Percentiles rank a stretch among this genome's conserved stretches.
Conservation (phyloP, 176 grass and related monocot species). For the Themeda triandra region DNA sequence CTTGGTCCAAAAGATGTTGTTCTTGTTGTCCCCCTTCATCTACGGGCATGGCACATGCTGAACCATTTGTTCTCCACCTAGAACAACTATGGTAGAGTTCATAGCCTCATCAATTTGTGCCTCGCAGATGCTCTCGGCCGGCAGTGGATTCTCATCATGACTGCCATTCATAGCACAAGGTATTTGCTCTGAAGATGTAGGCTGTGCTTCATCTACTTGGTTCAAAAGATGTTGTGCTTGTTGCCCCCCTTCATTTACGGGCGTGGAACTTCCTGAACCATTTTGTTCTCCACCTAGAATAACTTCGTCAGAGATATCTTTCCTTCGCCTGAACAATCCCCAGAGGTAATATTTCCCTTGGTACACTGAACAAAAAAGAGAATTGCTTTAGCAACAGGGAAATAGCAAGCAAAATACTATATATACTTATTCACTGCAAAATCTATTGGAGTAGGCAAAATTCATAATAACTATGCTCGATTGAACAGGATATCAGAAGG, state of each 20-base stretch:
- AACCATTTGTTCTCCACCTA: not conserved
- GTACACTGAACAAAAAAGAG: slow-evolving; percentile 31
- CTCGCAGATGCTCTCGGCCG: not conserved
- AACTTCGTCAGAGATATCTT: slow-evolving; percentile 13
- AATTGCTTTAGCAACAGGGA: not conserved
- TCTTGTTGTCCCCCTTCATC: not conserved
- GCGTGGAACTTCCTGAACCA: not conserved
- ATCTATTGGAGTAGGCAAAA: not conserved
- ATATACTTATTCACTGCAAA: not conserved
- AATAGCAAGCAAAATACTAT: not conserved
- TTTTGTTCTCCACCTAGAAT: not conserved
- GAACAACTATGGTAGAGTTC: not conserved
- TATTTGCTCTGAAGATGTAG: not conserved
- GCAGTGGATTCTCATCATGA: not conserved
- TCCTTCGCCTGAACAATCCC: slow-evolving; percentile 45
- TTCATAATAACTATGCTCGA: not conserved
- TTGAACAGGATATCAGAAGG: not conserved
- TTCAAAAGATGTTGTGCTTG: not conserved
- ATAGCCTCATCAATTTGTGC: not conserved
- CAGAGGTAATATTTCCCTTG: slow-evolving; percentile 49
- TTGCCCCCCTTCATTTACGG: not conserved
- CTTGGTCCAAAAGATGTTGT: not conserved
- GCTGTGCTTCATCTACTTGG: not conserved
- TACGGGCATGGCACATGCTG: not conserved
- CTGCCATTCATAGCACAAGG: not conserved